Evolutionary conservation across 192 early-diverging fungal genomes (phyloP).

Genomic region (Coemansia sp.): DNA sequence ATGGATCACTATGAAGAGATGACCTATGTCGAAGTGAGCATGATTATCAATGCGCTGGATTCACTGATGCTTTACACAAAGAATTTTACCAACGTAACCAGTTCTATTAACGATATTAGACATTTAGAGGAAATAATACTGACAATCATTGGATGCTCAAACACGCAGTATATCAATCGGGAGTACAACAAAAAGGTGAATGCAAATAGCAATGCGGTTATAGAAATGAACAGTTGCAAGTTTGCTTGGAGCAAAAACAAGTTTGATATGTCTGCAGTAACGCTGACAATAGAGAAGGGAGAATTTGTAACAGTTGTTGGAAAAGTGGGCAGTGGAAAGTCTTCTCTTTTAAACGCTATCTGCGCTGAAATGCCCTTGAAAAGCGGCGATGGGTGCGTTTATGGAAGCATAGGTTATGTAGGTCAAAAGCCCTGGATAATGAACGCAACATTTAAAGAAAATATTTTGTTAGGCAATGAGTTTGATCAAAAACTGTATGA

Average conservation of each 20-base stretch:
- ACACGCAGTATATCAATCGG: neutral
- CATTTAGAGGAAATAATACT: neutral
- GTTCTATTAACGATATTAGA: neutral
- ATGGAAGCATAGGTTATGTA: conserved; percentile 65
- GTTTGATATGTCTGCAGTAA: neutral
- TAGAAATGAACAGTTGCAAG: neutral
- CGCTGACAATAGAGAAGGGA: neutral
- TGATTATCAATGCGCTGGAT: neutral
- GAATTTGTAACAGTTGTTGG: conserved; percentile 7
- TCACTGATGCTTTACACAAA: conserved; percentile 4
- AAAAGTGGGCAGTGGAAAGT: conserved; percentile 60
- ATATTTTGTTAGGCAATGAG: conserved; percentile 84
- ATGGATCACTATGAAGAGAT: neutral
- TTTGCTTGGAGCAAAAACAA: conserved; percentile 1
- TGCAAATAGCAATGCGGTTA: neutral
- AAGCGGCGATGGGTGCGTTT: conserved; percentile 65
- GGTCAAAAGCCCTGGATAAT: conserved; percentile 86
- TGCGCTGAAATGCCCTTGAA: conserved; percentile 41
- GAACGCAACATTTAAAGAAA: conserved; percentile 92
- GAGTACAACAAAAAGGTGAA: neutral
- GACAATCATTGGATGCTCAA: neutral
- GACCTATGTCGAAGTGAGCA: neutral
- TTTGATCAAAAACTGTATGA: conserved; percentile 80
- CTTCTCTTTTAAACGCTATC: conserved; percentile 40
- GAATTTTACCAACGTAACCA: neutral